Evolutionary conservation across 306 rosid genomes (phyloP).

Genomic region (Albizia julibrissin): DNA sequence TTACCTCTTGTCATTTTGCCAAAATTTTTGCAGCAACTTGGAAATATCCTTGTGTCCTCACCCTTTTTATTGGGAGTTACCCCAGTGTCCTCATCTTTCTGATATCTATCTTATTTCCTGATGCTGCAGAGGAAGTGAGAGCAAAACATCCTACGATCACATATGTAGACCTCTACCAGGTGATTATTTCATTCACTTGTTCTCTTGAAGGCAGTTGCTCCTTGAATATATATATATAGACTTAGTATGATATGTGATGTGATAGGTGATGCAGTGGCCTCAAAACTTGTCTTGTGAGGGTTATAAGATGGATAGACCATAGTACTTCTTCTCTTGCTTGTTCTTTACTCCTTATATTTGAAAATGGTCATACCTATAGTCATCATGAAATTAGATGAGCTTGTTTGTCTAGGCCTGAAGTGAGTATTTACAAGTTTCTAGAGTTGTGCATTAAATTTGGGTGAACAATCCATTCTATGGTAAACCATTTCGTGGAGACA

Average conservation of each 20-base stretch:
- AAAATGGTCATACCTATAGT: conserved; percentile 7
- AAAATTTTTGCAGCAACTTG: background rate
- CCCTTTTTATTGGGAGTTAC: background rate
- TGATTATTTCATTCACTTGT: conserved; percentile 42
- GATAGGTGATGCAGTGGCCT: conserved; percentile 4
- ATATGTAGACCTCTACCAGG: conserved; percentile 92
- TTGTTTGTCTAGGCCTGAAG: conserved; percentile 13
- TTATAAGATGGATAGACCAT: background rate
- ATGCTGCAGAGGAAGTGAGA: conserved; percentile 82
- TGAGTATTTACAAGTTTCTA: conserved; percentile 1
- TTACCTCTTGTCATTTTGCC: background rate
- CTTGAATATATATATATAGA: conserved; percentile 2
- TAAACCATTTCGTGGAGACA: conserved; percentile 26
- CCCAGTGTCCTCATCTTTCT: background rate
- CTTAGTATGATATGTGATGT: conserved; percentile 4
- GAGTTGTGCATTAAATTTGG: background rate
- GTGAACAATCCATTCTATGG: conserved; percentile 8
- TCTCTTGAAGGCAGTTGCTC: conserved; percentile 20
- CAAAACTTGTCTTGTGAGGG: conserved; percentile 10
- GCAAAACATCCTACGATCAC: conserved; percentile 69
- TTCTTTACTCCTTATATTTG: background rate
- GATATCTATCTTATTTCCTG: conserved; percentile 38
- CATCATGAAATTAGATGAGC: background rate
- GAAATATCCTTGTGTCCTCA: background rate
- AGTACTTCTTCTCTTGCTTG: background rate